Base-by-base conservation (phyloP, 2,329 filamentous ascomycete species). In the Talaromyces sp. region DNA sequence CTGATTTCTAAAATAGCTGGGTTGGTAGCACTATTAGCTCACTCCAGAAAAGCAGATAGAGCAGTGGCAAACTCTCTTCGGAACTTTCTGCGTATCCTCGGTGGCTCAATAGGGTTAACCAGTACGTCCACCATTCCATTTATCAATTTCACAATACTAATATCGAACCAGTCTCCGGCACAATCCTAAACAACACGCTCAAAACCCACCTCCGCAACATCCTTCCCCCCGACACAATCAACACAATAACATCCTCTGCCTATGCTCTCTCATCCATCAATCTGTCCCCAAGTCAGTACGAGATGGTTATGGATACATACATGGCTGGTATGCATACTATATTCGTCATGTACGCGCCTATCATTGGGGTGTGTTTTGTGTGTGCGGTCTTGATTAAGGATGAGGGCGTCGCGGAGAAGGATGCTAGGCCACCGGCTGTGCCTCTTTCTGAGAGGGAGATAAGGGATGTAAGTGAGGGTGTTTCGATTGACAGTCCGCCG, bases 311-410 rank as follows among this genome's bases (percentile, higher is more conserved):
- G 33, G 37, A 52, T 22, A 56, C 49, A 7, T 64, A 64, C 11
- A 64, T 64, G 63, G 27, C 43, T n/a, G 63, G 57, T 27, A 41
- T 64, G 57, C 63, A 64, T 56, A 47, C 47, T 22, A 54, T 64
- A 41, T 64, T 64, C 27, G 14, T 64, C 16, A 60, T 56, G 35
- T 64, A 52, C 35, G 56, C 63, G 19, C 63, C 58, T 35, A 39
- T 64, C 31, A 60, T 64, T 57, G 43, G 43, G 3, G n/a, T 64
- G 9, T 64, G 56, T 43, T 64, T 60, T 31, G 19, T 64, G 19
- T 64, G 56, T 39, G 58, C 63, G 4, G 56, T 54, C 14, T 35
- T 64, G 45, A 60, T 64, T 13, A 43, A 33, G 43, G 63, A 64
- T 39, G 22, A 64, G 3, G 63, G 63, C 5, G 45, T 64, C 35